Evolutionary conservation across 352 stramenopile species (phyloP), one percentile per base, ranked within the genome.

Genomic region (Phytophthora cactorum): DNA sequence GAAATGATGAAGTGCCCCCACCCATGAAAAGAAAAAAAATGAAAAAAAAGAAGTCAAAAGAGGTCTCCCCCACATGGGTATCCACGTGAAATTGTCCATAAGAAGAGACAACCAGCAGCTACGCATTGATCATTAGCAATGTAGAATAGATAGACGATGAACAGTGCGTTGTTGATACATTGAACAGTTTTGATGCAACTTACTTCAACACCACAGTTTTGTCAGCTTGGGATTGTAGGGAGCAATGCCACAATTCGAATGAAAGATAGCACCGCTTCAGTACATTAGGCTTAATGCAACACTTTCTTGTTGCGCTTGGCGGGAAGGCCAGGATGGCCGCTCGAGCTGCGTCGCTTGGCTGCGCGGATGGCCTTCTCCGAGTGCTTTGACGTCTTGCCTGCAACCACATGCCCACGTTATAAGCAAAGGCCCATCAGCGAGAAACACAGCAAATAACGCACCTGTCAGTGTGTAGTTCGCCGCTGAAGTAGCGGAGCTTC

Each of bases 241-340:
- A 56, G 50, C 50, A 31, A 31, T 46, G n/a, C 34, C 41, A 25
- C 22, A 22, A 22, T 22, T 22, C 22, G 22, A 22, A 22, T 22
- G 22, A 22, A 22, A 22, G 22, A 22, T 22, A 22, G 22, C 22
- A 22, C 22, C 22, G 22, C 22, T 22, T 22, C 22, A 22, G 22
- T 22, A 22, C 0, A 22, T 22, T 22, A 41, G 14, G 12, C 17
- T 72, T 63, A 74, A 28, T 75, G 53, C 22, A 66, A 54, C n/a
- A 78, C 70, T 70, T 89, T 89, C 69, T 87, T 87, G 65, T 86
- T 87, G 9, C 81, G 78, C 49, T 89, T 89, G 3, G 81, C 73
- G 14, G 81, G 68, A 43, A 84, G 65, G 3, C 63, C 78, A 12
- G 63, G 65, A 14, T 50, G 70, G 0, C 41, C 46, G n/a, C 63